Evolutionary conservation across 257 asterid species (phyloP).

Genomic region (Nicotiana noctiflora): DNA sequence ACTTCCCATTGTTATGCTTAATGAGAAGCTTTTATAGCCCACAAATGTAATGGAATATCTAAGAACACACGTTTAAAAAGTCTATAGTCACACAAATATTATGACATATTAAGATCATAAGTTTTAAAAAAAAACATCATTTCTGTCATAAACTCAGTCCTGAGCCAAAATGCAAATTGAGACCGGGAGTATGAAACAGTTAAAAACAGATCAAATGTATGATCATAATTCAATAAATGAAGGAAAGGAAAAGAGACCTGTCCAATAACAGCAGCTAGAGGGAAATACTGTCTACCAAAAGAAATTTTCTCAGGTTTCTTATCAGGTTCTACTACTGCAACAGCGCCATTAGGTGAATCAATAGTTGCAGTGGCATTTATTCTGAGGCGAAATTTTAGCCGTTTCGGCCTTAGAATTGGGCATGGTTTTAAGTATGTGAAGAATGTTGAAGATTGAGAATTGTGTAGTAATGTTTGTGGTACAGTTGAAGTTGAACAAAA

Average conservation of each 20-base stretch:
- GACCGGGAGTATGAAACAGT: no score
- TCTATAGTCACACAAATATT: no score
- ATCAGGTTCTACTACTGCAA: background rate
- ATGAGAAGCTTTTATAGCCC: background rate
- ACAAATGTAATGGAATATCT: no score
- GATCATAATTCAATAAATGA: background rate
- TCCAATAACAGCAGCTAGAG: conserved; percentile 95
- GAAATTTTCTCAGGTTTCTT: conserved; percentile 11
- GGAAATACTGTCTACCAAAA: conserved; percentile 77
- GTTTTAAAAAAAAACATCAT: no score
- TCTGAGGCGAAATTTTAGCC: background rate
- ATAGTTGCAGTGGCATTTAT: conserved; percentile 9
- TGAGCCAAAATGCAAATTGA: no score
- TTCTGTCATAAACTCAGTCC: no score
- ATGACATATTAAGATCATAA: no score
- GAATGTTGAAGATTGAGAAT: background rate
- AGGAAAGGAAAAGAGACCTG: conserved; percentile 38
- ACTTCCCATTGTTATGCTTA: background rate
- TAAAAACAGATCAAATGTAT: background rate
- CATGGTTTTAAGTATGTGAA: background rate
- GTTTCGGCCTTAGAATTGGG: background rate
- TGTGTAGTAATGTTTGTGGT: no score
- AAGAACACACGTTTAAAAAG: background rate
- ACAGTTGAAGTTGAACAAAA: background rate
- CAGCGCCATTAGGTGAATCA: conserved; percentile 1